Base-by-base conservation (phyloP, 2,329 filamentous ascomycete genomes). In the Didymella arachidicola region DNA sequence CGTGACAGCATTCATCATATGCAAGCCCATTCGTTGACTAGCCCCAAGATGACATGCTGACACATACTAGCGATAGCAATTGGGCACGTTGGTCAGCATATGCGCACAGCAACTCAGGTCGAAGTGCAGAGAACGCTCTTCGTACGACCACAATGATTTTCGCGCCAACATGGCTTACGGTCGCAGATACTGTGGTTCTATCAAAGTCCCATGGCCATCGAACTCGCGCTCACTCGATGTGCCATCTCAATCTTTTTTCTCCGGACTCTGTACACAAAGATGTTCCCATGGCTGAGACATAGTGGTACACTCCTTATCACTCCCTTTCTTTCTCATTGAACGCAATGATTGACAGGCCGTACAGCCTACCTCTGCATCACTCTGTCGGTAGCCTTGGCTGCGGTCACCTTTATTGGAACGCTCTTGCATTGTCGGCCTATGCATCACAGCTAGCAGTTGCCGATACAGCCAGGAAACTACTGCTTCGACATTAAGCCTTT, bases 401-500 rank as follows among this genome's bases (percentile, higher is more conserved):
- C 11, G n/a, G 16, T 12, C 4, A 39, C 36, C 18, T 12, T 39
- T n/a, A n/a, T 39, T 18, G 36, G n/a, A 18, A 39, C 19, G 36
- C 16, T 39, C 7, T 18, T 38, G 8, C 63, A 66, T 36, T 72
- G 72, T 44, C 65, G 57, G 2, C 69, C 68, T n/a, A 39, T 70
- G 18, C 43, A 59, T 48, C 61, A 67, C 58, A 73, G 66, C 36
- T 73, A 62, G 63, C 52, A 29, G 32, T 36, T 58, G 30, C 64
- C 68, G 4, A 36, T 66, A 10, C 52, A 69, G 39, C 39, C 64
- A 22, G 39, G 55, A 1, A 27, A 45, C 14, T 44, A 67, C 54
- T 72, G 72, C 61, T 71, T 64, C 53, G 30, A 36, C 2, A n/a
- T 64, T 25, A 53, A 58, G 41, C 60, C 65, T 5, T 62, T 62